A percentile compares a stretch with the other conserved stretches of the same genome.
These are phyloP conservation scores for Bipolaris victoriae DNA, from an alignment of 2,329 filamentous ascomycete species.

Conservation along the genomic window DNA sequence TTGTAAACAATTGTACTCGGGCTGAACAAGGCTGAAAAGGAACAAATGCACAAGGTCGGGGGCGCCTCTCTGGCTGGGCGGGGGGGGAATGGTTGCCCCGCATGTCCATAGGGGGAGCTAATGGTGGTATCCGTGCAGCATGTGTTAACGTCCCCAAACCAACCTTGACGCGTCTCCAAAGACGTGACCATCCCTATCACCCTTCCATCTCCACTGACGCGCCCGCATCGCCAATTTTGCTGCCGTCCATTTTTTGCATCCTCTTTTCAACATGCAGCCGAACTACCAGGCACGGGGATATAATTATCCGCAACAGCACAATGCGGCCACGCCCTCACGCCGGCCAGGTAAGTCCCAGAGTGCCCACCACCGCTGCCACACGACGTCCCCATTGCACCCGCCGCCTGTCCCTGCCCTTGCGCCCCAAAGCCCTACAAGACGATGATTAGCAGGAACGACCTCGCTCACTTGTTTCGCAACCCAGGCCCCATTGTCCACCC, in stretches of 20 bases:
- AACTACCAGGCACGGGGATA: conserved; percentile 53
- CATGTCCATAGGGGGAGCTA: conserved; percentile 28
- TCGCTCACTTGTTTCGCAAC: conserved; percentile 54
- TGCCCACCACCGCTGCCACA: conserved; percentile 20
- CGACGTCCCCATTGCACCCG: conserved; percentile 21
- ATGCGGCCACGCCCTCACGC: conserved; percentile 44
- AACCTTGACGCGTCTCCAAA: conserved; percentile 34
- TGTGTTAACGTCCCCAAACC: conserved; percentile 15
- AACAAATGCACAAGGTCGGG: conserved; percentile 4
- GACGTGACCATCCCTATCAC: conserved; percentile 28
- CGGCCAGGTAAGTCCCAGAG: conserved; percentile 50
- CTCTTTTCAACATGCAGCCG: conserved; percentile 49
- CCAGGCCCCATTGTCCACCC: conserved; percentile 53
- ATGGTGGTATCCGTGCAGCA: conserved; percentile 32
- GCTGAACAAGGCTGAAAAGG: conserved; percentile 6
- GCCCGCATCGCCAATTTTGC: conserved; percentile 37
- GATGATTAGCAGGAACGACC: conserved; percentile 58
- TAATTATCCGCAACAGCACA: conserved; percentile 49
- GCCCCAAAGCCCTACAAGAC: conserved; percentile 12
- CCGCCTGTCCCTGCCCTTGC: conserved; percentile 11
- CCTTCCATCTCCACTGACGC: conserved; percentile 27
- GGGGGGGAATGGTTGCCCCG: conserved; percentile 31
- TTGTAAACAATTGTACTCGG: conserved; percentile 1
- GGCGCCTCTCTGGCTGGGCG: conserved; percentile 20
- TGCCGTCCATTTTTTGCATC: conserved; percentile 30